phyloP scores from a whole-genome alignment of 495 filamentous ascomycete species.

The Trichocladium uniseriatum region DNA sequence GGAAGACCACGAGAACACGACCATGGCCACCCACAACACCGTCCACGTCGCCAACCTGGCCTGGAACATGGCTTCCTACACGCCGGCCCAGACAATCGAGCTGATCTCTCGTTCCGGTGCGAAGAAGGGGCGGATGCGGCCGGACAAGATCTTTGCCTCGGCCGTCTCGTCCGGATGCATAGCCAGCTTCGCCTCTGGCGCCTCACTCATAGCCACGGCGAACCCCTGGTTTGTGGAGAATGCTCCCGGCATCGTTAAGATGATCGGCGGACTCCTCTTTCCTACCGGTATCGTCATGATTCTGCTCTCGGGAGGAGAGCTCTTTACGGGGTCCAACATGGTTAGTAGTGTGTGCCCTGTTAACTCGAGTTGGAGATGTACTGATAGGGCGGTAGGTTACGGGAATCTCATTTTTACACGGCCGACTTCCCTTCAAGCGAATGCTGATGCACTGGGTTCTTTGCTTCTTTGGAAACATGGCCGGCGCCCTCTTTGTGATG shows the following conservation, averaged over 20 bases:
- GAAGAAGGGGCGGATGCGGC: slow-evolving; percentile 44
- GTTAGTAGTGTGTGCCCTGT: slow-evolving; percentile 21
- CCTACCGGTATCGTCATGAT: slow-evolving; percentile 52
- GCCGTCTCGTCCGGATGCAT: slow-evolving; percentile 44
- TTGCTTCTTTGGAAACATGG: slow-evolving; percentile 52
- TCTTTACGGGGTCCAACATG: slow-evolving; percentile 53
- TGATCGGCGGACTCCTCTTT: slow-evolving; percentile 47
- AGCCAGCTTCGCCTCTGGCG: slow-evolving; percentile 46
- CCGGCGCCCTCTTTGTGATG: slow-evolving; percentile 50
- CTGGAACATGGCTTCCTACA: slow-evolving; percentile 34
- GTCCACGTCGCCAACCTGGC: slow-evolving; percentile 8
- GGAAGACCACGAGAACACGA: neutral
- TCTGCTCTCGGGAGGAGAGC: slow-evolving; percentile 49
- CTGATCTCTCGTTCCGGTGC: slow-evolving; percentile 37
- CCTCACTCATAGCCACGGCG: slow-evolving; percentile 42
- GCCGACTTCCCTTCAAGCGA: slow-evolving; percentile 39
- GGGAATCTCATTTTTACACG: slow-evolving; percentile 45
- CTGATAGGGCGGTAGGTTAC: slow-evolving; percentile 47
- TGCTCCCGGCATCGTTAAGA: slow-evolving; percentile 50
- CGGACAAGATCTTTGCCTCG: slow-evolving; percentile 48
- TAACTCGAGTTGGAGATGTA: too few species aligned
- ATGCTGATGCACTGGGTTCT: slow-evolving; percentile 48
- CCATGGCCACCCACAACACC: slow-evolving; percentile 4
- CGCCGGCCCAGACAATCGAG: slow-evolving; percentile 39
- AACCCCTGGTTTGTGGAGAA: slow-evolving; percentile 54